Base-by-base conservation (phyloP, 208 protist species). In the Blastocrithidia nonstop region DNA sequence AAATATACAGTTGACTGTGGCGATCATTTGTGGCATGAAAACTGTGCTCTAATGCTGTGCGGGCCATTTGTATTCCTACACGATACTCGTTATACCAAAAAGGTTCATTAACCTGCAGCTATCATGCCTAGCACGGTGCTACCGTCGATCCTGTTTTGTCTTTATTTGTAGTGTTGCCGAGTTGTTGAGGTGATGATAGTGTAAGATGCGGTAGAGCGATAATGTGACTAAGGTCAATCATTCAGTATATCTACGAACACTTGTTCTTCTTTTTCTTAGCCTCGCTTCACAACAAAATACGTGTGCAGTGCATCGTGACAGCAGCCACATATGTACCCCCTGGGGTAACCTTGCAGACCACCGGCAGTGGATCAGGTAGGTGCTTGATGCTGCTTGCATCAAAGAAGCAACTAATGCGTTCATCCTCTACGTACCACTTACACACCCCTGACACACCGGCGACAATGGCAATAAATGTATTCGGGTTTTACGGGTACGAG, bases 341-440 rank as follows among this genome's bases (percentile, higher is more conserved):
- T n/a, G 80, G 80, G 0, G 74, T 86, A 9, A 78, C 54, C 9
- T 58, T 47, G 49, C 75, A 81, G 15, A 50, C 51, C 22, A 61
- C 62, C 17, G 83, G 47, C 6, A 41, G 49, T n/a, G 40, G 22
- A 32, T 66, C 59, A 13, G 60, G 28, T 23, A 45, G 23, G 19
- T 52, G 50, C 2, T 29, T 27, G 4, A 74, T 39, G 23, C 41
- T 45, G 35, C 40, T 42, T 3, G 68, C 45, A 45, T 74, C 60
- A 41, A 83, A 89, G 64, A 81, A 86, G 55, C 58, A 66, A 55
- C 61, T 79, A 33, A 86, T 33, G 15, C 66, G 58, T 27, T 51
- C 69, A 32, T 85, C 75, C n/a, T 74, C 80, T 17, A 89, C 28
- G 58, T 77, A 76, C 80, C 74, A 89, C 55, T 86, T 85, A 52